Conservation (phyloP, 768 basidiomycete genomes). For the Mycena amicta region DNA sequence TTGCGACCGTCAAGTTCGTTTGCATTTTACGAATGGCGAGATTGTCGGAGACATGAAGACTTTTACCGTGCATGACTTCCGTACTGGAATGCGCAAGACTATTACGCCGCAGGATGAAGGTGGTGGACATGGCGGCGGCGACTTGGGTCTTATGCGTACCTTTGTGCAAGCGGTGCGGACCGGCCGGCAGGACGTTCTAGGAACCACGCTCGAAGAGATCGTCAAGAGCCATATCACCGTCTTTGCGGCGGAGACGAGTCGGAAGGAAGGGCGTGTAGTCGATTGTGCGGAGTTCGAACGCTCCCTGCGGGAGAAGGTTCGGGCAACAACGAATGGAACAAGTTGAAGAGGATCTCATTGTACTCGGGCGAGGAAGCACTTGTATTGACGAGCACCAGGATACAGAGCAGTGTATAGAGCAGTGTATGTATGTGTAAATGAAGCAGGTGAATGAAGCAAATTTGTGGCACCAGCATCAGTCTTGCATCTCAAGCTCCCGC, state of each 20-base stretch:
- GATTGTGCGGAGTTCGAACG: slow-evolving; percentile 70
- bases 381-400: too few species aligned
- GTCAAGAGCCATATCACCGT: slow-evolving; percentile 80
- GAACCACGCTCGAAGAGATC: slow-evolving; percentile 68
- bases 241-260: slow-evolving; percentile 84
- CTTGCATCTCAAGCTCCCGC: slow-evolving; percentile 72
- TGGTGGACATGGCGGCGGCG: slow-evolving; percentile 85
- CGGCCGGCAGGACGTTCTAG: slow-evolving; percentile 63
- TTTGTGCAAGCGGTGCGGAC: slow-evolving; percentile 78
- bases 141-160: slow-evolving; percentile 69
- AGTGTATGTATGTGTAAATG: slow-evolving; percentile 8
- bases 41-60: slow-evolving; percentile 83
- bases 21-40: slow-evolving; percentile 88
- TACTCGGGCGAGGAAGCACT: too few species aligned
- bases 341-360: too few species aligned
- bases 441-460: slow-evolving; percentile 23
- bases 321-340: slow-evolving; percentile 1
- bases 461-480: slow-evolving; percentile 46
- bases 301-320: slow-evolving; percentile 38
- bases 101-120: slow-evolving; percentile 58
- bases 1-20: slow-evolving; percentile 79
- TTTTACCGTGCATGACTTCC: slow-evolving; percentile 80
- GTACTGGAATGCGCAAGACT: slow-evolving; percentile 47
- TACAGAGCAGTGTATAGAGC: too few species aligned
- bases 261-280: slow-evolving; percentile 68